Conservation (phyloP, 139 green algal genomes). For the Helicosporidium sp. region DNA sequence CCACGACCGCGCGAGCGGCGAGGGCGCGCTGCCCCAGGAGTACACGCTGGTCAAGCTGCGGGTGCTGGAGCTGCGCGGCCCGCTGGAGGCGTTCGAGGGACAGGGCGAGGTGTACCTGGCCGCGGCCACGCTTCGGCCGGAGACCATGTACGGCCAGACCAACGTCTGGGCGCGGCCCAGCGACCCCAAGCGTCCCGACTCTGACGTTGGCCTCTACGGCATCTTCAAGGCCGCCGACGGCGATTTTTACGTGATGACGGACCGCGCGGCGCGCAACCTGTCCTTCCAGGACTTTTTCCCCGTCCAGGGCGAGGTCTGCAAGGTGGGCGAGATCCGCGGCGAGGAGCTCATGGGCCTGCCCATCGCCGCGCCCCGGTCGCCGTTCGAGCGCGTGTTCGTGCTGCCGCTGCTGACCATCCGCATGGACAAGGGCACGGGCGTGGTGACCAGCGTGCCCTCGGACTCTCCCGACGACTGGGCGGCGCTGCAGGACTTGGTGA, state of each 20-base stretch:
- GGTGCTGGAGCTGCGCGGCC: constrained; percentile 50
- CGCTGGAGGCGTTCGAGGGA: constrained; percentile 40
- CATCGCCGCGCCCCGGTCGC: constrained; percentile 41
- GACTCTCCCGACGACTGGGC: constrained; percentile 91
- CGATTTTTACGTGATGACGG: constrained; percentile 74
- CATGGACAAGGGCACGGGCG: constrained; percentile 90
- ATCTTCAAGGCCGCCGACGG: constrained; percentile 52
- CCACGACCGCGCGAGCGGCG: constrained; percentile 76
- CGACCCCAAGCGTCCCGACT: not conserved
- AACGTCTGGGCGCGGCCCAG: constrained; percentile 92
- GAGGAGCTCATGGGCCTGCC: constrained; percentile 79
- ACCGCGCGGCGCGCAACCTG: constrained; percentile 78
- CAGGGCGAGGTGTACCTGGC: constrained; percentile 63
- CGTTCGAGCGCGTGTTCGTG: constrained; percentile 64
- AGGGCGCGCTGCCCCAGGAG: constrained; percentile 82
- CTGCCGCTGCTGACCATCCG: constrained; percentile 94
- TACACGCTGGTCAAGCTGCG: constrained; percentile 96
- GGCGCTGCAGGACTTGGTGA: constrained; percentile 66
- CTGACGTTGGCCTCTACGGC: constrained; percentile 70
- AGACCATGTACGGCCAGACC: constrained; percentile 99
- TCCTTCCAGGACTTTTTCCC: constrained; percentile 65
- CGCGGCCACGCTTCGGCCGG: constrained; percentile 83
- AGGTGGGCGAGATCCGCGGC: constrained; percentile 62
- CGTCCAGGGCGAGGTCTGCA: constrained; percentile 40
- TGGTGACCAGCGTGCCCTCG: constrained; percentile 87